Evolutionary conservation across 305 asterid species (phyloP).

Genomic region (Rubia tinctorum): DNA sequence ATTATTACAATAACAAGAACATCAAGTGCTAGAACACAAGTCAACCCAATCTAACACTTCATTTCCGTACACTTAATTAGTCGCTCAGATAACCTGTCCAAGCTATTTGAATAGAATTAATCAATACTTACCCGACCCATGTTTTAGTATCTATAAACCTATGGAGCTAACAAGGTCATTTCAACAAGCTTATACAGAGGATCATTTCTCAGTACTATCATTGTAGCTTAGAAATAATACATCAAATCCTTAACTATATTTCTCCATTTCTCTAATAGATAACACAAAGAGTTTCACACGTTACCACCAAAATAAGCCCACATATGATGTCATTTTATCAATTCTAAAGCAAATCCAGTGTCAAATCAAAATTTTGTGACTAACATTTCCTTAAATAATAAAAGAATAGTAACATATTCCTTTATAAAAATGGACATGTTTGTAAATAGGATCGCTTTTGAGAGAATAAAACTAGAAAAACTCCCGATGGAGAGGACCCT

Average conservation of each 20-base stretch:
- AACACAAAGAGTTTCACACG: not conserved
- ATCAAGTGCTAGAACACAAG: no score
- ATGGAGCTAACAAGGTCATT: no score
- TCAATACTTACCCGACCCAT: no score
- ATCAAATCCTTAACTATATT: not conserved
- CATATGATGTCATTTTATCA: not conserved
- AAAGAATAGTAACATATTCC: not conserved
- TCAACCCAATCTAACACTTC: no score
- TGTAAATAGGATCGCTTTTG: slow-evolving; percentile 69
- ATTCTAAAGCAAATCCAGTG: not conserved
- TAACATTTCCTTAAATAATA: not conserved
- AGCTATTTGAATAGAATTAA: no score
- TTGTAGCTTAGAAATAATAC: not conserved
- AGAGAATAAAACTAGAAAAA: slow-evolving; percentile 69
- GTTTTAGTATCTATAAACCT: no score
- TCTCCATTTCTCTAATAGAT: not conserved
- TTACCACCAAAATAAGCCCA: slow-evolving; percentile 8
- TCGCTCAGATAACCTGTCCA: no score
- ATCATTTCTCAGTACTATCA: no score
- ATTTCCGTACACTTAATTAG: no score
- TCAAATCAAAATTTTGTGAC: not conserved
- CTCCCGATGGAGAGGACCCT: slow-evolving; percentile 79
- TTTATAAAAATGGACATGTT: slow-evolving; percentile 46
- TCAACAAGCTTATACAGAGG: no score
- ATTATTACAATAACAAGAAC: no score